Evolutionary conservation across 805 yeast species (phyloP).

Genomic region (Sporopachydermia quercuum): DNA sequence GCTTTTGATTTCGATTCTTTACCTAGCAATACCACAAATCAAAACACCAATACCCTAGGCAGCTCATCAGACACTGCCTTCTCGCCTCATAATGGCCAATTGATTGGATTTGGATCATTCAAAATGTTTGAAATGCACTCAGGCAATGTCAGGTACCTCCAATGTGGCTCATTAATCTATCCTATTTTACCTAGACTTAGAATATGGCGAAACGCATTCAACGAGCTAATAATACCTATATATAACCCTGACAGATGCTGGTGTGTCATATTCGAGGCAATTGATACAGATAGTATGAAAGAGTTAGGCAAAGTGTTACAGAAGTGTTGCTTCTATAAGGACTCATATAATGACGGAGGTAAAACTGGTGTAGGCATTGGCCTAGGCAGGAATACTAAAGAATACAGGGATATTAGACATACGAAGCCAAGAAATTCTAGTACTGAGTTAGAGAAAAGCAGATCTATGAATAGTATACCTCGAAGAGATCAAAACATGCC

Average conservation of each 20-base stretch:
- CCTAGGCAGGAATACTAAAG: too few relatives aligned
- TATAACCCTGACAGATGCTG: conserved; percentile 68
- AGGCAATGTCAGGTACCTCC: conserved; percentile 42
- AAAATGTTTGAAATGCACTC: conserved; percentile 45
- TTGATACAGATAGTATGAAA: conserved; percentile 7
- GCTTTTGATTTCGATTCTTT: too few relatives aligned
- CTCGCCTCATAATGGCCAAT: too few relatives aligned
- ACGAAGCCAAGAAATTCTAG: too few relatives aligned
- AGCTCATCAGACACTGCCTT: too few relatives aligned
- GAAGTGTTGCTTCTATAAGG: conserved; percentile 27
- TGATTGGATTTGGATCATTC: conserved; percentile 27
- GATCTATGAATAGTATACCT: too few relatives aligned
- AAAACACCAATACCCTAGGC: too few relatives aligned
- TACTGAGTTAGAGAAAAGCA: too few relatives aligned
- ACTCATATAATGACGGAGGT: conserved; percentile 15
- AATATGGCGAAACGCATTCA: conserved; percentile 32
- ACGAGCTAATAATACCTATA: conserved; percentile 45
- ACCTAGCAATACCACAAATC: neutral
- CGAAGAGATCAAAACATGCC: too few relatives aligned
- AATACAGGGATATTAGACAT: too few relatives aligned
- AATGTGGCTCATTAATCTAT: conserved; percentile 57
- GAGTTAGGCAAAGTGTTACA: conserved; percentile 17
- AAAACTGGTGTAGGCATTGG: too few relatives aligned
- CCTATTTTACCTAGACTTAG: conserved; percentile 57
- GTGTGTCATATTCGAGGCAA: conserved; percentile 29